Evolutionary conservation across 331 rosid species (phyloP), one percentile per base, ranked within the genome.

Genomic region (Rosa hybrid): DNA sequence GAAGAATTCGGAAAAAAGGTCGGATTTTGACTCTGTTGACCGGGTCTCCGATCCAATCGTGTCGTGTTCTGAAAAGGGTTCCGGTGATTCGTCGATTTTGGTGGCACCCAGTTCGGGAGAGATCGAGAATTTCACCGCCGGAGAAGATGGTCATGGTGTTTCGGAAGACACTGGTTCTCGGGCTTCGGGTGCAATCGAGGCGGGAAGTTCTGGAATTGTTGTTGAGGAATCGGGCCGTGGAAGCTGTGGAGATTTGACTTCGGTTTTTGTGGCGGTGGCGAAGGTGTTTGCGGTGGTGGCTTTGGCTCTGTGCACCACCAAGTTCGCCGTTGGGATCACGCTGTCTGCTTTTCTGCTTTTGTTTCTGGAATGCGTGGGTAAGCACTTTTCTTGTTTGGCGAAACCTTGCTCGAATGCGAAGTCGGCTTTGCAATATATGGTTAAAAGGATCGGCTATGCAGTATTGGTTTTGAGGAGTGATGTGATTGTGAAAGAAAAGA

Each of bases 281-380:
- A 87, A 89, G 85, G 34, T 82, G 38, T 34, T 94, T 48, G 75
- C 75, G 76, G 85, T 86, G 71, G 69, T 86, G 49, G 75, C 79
- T 69, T 62, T 89, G 82, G 83, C 81, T 3, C 72, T 89, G 65
- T 82, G 85, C 75, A 86, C 90, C 20, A 74, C 85, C 75, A 83
- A 76, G 60, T 72, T 94, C 57, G 90, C 83, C 5, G 85, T 87
- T 42, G 91, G 89, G 82, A 81, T 92, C 83, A 91, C 94, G 12
- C 82, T 90, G 76, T 90, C 91, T 2, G 97, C 96, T 54, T 92
- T 94, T 53, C 65, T 84, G 38, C 89, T 94, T 49, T 17, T 94
- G 72, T 41, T 91, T 72, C 81, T 91, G 14, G 93, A 94, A 50
- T 82, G 45, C 80, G 72, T 82, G 4, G 89, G 88, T 11, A 86